A percentile compares a stretch with the other conserved stretches of the same genome.
phyloP scores from a whole-genome alignment of 2,329 filamentous ascomycete genomes.

The Xylogone sp. region DNA sequence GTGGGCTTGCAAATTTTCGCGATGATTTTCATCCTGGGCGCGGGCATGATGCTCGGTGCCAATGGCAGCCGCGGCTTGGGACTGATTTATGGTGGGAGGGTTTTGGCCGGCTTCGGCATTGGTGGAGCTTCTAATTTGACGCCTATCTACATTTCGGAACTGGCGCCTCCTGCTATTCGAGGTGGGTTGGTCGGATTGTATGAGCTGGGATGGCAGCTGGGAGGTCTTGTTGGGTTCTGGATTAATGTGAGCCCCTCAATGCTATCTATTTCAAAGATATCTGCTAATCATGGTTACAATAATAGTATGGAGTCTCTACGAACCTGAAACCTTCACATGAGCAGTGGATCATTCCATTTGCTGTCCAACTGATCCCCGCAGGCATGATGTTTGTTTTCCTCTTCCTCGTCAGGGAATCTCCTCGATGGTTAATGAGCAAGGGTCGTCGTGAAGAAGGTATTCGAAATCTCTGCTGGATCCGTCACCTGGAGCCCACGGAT shows the following conservation, averaged over 20 bases:
- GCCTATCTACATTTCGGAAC: conserved; percentile 58
- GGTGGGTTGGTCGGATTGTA: conserved; percentile 64
- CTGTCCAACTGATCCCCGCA: conserved; percentile 61
- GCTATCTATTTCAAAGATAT: not conserved
- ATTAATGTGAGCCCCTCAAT: conserved; percentile 39
- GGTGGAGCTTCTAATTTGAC: conserved; percentile 61
- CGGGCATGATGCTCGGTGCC: conserved; percentile 68
- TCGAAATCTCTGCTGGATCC: conserved; percentile 59
- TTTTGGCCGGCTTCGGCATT: conserved; percentile 60
- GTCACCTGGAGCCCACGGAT: conserved; percentile 39
- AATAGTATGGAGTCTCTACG: conserved; percentile 44
- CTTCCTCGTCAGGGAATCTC: conserved; percentile 61
- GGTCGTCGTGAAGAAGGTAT: conserved; percentile 56
- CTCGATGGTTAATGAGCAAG: conserved; percentile 65
- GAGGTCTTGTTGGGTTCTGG: conserved; percentile 62
- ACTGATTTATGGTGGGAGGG: conserved; percentile 57
- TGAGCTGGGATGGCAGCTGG: conserved; percentile 62
- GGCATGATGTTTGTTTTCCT: conserved; percentile 57
- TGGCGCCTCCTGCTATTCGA: conserved; percentile 58
- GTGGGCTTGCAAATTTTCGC: conserved; percentile 59
- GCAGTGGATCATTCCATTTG: conserved; percentile 62
- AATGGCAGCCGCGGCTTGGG: conserved; percentile 60
- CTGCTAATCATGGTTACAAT: not conserved
- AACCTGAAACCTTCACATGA: conserved; percentile 40
- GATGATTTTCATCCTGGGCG: conserved; percentile 64